Conservation (phyloP, 1,284 basidiomycete genomes). For the Rhodotorula sp. region DNA sequence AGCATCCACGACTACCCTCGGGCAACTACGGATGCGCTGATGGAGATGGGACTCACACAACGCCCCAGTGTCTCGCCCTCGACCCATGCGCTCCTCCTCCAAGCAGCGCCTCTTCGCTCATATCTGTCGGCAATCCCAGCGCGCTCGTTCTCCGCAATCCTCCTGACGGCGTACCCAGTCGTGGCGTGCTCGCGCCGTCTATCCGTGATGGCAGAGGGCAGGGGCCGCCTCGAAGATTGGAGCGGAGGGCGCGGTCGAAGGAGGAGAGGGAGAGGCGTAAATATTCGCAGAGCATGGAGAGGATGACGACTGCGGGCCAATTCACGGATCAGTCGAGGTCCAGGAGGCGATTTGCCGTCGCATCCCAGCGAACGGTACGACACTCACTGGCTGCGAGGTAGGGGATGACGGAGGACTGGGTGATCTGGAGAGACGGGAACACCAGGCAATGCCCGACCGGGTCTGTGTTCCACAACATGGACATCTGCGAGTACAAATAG, state of each 20-base stretch:
- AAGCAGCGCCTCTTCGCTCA: slow-evolving; percentile 14
- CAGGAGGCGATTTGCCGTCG: not conserved
- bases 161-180: not conserved
- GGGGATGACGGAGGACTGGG: slow-evolving; percentile 9
- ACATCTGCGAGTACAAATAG: slow-evolving; percentile 18
- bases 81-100: not conserved
- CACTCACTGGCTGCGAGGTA: slow-evolving; percentile 20
- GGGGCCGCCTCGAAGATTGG: slow-evolving; percentile 22
- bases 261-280: slow-evolving; percentile 21
- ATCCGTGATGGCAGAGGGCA: not conserved
- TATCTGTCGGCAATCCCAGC: not conserved
- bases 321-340: not conserved
- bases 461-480: slow-evolving; percentile 33
- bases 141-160: slow-evolving; percentile 13
- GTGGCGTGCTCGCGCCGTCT: not conserved
- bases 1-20: too few species aligned
- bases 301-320: slow-evolving; percentile 1
- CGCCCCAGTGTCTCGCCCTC: slow-evolving; percentile 13
- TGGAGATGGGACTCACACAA: slow-evolving; percentile 30
- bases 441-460: slow-evolving; percentile 32
- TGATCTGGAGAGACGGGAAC: slow-evolving; percentile 30
- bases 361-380: not conserved
- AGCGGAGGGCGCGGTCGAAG: slow-evolving; percentile 29
- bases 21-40: too few species aligned
- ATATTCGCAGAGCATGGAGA: slow-evolving; percentile 29